These are phyloP conservation scores for Lenzites betulinus DNA, from an alignment of 768 basidiomycete species.

Conservation along the genomic window DNA sequence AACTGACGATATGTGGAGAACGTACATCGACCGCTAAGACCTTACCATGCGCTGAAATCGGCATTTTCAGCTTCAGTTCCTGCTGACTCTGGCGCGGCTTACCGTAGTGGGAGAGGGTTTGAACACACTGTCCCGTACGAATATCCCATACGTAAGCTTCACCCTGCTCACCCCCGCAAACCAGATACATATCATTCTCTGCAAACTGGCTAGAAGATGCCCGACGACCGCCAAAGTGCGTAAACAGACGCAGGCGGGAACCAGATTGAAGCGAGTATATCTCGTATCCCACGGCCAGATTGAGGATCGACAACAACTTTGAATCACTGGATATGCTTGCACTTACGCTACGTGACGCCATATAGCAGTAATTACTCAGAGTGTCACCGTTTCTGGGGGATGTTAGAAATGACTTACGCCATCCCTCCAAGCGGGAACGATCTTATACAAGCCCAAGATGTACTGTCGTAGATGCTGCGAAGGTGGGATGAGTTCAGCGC, in stretches of 20 bases:
- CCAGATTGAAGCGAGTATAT: background rate
- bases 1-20: background rate
- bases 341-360: background rate
- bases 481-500: background rate
- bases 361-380: no score
- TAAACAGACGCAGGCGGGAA: background rate
- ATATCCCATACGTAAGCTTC: background rate
- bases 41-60: background rate
- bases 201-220: background rate
- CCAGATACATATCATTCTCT: background rate
- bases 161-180: background rate
- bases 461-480: background rate
- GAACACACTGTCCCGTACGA: background rate
- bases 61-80: background rate
- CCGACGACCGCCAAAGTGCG: background rate
- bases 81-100: background rate
- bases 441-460: background rate
- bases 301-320: background rate
- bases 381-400: background rate
- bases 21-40: background rate
- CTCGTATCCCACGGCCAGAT: background rate
- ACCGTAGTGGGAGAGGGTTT: background rate
- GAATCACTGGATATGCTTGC: background rate
- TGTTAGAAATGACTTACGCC: background rate
- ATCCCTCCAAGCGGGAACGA: background rate